Evolutionary conservation across 768 basidiomycete genomes (phyloP).

Genomic region (Solioccasus polychromus): DNA sequence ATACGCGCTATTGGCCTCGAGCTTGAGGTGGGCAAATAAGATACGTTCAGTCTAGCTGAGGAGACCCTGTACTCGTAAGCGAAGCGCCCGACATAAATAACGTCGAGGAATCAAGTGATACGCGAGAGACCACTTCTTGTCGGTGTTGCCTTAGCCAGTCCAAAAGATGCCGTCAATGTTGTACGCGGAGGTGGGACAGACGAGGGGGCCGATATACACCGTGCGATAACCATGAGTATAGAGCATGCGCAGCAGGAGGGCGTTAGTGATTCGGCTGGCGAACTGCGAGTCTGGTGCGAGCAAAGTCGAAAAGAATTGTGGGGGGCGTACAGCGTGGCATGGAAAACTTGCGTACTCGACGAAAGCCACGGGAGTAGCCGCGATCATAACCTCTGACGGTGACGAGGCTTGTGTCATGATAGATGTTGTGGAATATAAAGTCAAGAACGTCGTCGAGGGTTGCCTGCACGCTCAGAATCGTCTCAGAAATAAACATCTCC

Average conservation of each 20-base stretch:
- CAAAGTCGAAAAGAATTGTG: background rate
- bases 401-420: no score
- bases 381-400: conserved; percentile 54
- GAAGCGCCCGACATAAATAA: conserved; percentile 79
- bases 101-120: conserved; percentile 66
- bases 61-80: conserved; percentile 92
- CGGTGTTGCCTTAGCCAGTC: conserved; percentile 40
- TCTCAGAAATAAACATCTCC: no score
- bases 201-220: conserved; percentile 83
- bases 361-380: conserved; percentile 77
- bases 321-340: conserved; percentile 67
- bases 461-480: no score
- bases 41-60: conserved; percentile 80
- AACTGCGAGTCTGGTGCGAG: conserved; percentile 57
- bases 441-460: no score
- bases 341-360: conserved; percentile 57
- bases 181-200: conserved; percentile 50
- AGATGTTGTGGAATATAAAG: background rate
- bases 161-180: conserved; percentile 82
- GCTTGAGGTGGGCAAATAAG: conserved; percentile 92
- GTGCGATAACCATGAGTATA: conserved; percentile 87
- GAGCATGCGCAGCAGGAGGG: conserved; percentile 80
- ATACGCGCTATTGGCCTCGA: conserved; percentile 31
- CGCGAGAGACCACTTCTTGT: conserved; percentile 66
- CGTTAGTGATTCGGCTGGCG: conserved; percentile 65